These are phyloP conservation scores for Tolypocladium endophyticum DNA, from an alignment of 2,329 filamentous ascomycete genomes.

Conservation along the genomic window DNA sequence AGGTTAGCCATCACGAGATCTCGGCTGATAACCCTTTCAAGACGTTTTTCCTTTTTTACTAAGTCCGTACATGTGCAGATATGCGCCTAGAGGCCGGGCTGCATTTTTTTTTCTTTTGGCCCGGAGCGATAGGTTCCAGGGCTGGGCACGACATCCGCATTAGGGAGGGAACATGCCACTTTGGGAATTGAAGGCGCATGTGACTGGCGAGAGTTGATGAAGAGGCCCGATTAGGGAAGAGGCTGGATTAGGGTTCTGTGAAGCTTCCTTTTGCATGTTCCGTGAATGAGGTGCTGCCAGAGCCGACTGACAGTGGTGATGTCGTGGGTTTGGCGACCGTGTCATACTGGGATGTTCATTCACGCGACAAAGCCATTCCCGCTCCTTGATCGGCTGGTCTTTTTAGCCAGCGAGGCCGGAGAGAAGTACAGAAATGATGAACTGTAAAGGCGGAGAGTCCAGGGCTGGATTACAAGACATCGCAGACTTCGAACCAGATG, in stretches of 20 bases:
- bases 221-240: background rate
- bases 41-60: background rate
- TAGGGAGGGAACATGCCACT: slow-evolving; percentile 7
- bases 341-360: background rate
- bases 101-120: slow-evolving; percentile 8
- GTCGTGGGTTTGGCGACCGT: background rate
- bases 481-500: background rate
- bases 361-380: background rate
- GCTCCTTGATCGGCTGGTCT: background rate
- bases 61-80: background rate
- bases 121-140: background rate
- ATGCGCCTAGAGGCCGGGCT: background rate
- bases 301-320: background rate
- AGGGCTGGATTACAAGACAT: background rate
- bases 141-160: slow-evolving; percentile 3
- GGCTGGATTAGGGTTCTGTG: background rate
- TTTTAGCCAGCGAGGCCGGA: background rate
- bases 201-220: background rate
- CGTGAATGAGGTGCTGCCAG: background rate
- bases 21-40: background rate
- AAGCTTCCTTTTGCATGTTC: background rate
- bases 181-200: slow-evolving; percentile 2
- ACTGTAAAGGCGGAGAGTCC: too few relatives aligned
- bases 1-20: background rate
- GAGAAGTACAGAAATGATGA: too few relatives aligned